A percentile compares a stretch with the other conserved stretches of the same genome.
These are phyloP conservation scores for Diaporthe citriasiana DNA, from an alignment of 2,329 filamentous ascomycete genomes.

Conservation along the genomic window DNA sequence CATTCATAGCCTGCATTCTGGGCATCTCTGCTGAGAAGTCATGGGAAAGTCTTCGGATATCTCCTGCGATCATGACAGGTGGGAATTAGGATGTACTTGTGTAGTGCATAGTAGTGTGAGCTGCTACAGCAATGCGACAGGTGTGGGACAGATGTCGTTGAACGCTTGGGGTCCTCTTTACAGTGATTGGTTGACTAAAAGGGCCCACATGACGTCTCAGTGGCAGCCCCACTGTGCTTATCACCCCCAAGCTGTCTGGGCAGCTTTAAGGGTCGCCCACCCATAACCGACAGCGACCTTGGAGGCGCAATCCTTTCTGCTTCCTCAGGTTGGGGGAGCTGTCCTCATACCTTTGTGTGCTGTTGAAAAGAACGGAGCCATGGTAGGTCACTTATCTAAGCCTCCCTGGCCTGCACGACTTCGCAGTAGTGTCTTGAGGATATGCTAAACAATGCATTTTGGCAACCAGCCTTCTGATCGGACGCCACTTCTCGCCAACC, in stretches of 20 bases:
- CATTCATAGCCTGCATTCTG: background rate
- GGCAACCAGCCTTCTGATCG: slow-evolving; percentile 55
- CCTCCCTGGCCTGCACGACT: background rate
- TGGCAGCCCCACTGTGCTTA: slow-evolving; percentile 25
- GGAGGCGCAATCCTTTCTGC: background rate
- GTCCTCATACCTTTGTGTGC: background rate
- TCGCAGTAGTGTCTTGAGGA: background rate
- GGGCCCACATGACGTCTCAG: slow-evolving; percentile 37
- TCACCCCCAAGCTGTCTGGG: slow-evolving; percentile 18
- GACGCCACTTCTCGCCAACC: slow-evolving; percentile 58
- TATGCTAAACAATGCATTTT: slow-evolving; percentile 1
- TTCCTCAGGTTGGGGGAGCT: slow-evolving; percentile 18
- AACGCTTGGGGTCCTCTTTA: slow-evolving; percentile 46
- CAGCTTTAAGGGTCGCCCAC: background rate
- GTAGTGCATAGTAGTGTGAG: background rate
- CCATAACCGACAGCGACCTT: background rate
- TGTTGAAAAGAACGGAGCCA: slow-evolving; percentile 3
- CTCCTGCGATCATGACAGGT: background rate
- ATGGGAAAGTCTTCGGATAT: background rate
- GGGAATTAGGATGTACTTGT: background rate
- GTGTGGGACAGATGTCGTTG: background rate
- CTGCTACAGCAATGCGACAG: background rate
- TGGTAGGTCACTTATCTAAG: background rate
- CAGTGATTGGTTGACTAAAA: slow-evolving; percentile 29
- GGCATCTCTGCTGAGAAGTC: background rate